Conservation (phyloP, 352 stramenopile genomes). For the Peronospora farinosa region DNA sequence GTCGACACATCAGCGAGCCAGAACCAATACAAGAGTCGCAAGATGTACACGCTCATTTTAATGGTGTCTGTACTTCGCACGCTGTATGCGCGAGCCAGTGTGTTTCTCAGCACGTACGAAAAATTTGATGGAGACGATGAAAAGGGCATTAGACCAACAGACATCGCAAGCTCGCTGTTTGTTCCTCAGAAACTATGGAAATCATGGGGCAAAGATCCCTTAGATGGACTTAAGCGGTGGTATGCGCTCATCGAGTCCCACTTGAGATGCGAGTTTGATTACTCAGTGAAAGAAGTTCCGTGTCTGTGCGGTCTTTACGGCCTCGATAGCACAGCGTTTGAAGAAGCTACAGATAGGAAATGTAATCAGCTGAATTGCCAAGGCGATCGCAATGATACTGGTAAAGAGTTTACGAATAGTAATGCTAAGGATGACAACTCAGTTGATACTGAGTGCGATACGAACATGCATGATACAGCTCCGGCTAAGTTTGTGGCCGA, state of each 20-base stretch:
- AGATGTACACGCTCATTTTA: conserved; percentile 80
- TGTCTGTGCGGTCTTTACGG: conserved; percentile 73
- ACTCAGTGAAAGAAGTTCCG: conserved; percentile 61
- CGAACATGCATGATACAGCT: neutral
- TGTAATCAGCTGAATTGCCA: conserved; percentile 11
- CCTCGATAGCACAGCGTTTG: conserved; percentile 43
- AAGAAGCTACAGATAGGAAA: conserved; percentile 21
- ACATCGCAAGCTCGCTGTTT: conserved; percentile 75
- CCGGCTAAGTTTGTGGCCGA: neutral
- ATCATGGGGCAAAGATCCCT: conserved; percentile 43
- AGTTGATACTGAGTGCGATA: conserved; percentile 1
- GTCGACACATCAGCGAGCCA: conserved; percentile 21
- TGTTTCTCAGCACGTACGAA: conserved; percentile 46
- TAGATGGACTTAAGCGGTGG: conserved; percentile 70
- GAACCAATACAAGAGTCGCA: conserved; percentile 56
- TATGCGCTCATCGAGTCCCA: conserved; percentile 81
- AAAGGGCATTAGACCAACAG: conserved; percentile 25
- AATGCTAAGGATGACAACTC: neutral
- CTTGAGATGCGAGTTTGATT: conserved; percentile 72
- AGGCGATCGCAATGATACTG: conserved; percentile 2
- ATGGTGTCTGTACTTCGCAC: conserved; percentile 78
- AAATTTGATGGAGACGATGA: conserved; percentile 21
- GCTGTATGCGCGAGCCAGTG: conserved; percentile 54
- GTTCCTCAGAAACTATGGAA: conserved; percentile 76
- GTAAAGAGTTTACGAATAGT: conserved; percentile 3